phyloP scores from a whole-genome alignment of 2,329 filamentous ascomycete genomes.

The Talaromyces marneffei region DNA sequence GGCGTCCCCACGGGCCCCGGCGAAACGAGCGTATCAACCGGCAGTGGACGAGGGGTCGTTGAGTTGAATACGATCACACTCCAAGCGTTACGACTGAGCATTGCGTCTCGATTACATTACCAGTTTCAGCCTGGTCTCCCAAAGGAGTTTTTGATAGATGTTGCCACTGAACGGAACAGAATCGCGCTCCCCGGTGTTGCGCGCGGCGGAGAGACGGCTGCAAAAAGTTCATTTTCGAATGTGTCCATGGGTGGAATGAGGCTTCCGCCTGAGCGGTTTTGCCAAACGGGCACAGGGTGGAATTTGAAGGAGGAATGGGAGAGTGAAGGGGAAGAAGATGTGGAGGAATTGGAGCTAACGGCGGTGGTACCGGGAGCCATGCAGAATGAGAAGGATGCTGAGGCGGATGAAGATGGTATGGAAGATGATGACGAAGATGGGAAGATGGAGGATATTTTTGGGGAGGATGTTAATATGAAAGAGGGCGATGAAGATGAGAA shows the following conservation, averaged over 20 bases:
- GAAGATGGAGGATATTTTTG: constrained; percentile 46
- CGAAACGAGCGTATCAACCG: constrained; percentile 24
- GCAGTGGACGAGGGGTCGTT: constrained; percentile 29
- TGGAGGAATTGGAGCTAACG: constrained; percentile 8
- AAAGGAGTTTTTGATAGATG: constrained; percentile 57
- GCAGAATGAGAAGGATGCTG: constrained; percentile 28
- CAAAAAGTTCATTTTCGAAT: constrained; percentile 26
- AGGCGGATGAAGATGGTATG: constrained; percentile 26
- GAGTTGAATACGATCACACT: constrained; percentile 52
- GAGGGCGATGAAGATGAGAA: constrained; percentile 36
- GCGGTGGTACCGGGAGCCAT: constrained; percentile 15
- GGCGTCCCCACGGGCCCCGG: constrained; percentile 29
- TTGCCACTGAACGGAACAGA: constrained; percentile 52
- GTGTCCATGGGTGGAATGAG: constrained; percentile 49
- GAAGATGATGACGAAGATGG: constrained; percentile 44
- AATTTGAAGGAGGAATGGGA: constrained; percentile 55
- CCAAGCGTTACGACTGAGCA: constrained; percentile 54
- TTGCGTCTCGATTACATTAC: constrained; percentile 54
- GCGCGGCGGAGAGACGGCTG: constrained; percentile 37
- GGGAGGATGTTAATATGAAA: constrained; percentile 36
- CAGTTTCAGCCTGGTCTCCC: constrained; percentile 55
- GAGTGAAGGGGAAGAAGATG: constrained; percentile 47
- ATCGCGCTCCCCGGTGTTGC: constrained; percentile 51
- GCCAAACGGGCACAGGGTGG: constrained; percentile 53
- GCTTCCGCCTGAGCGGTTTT: constrained; percentile 58